Evolutionary conservation across 441 rosid species (phyloP).

Genomic region (Brassica balearica): DNA sequence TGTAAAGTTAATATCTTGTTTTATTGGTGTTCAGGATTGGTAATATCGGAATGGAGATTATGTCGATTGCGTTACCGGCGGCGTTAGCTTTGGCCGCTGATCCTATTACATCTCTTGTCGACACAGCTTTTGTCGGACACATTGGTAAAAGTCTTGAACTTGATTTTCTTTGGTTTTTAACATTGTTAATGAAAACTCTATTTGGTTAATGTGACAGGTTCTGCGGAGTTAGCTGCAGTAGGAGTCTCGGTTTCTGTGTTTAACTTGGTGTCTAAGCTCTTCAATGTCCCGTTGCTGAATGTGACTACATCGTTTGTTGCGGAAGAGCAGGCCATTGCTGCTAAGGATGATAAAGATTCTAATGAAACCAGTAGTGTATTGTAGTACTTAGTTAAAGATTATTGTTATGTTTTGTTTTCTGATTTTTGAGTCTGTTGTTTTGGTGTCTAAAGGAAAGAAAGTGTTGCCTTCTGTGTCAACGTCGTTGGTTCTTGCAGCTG

Average conservation of each 20-base stretch:
- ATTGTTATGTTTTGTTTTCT: constrained; percentile 10
- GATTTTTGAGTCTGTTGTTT: constrained; percentile 8
- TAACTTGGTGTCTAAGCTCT: constrained; percentile 86
- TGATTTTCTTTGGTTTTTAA: constrained; percentile 1
- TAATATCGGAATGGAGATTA: constrained; percentile 67
- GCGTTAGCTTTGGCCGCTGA: constrained; percentile 95
- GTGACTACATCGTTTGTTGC: constrained; percentile 91
- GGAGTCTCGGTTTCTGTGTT: constrained; percentile 86
- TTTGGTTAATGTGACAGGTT: constrained; percentile 53
- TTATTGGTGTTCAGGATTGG: constrained; percentile 51
- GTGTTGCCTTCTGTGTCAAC: constrained; percentile 77
- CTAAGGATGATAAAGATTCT: constrained; percentile 37
- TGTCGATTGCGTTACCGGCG: constrained; percentile 92
- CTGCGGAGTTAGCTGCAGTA: constrained; percentile 90
- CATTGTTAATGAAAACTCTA: not conserved
- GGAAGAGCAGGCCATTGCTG: constrained; percentile 73
- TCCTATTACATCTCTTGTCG: constrained; percentile 84
- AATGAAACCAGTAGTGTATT: constrained; percentile 16
- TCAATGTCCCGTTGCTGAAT: constrained; percentile 89
- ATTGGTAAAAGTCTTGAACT: constrained; percentile 52
- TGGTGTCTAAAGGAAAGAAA: constrained; percentile 57
- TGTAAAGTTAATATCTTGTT: constrained; percentile 29
- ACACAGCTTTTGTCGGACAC: constrained; percentile 90
- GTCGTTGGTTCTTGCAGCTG: constrained; percentile 81
- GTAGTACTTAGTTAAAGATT: not conserved